Evolutionary conservation across 179 eudicot genomes (phyloP), one percentile per base, ranked within the genome.

Genomic region (Pouteria campechiana): DNA sequence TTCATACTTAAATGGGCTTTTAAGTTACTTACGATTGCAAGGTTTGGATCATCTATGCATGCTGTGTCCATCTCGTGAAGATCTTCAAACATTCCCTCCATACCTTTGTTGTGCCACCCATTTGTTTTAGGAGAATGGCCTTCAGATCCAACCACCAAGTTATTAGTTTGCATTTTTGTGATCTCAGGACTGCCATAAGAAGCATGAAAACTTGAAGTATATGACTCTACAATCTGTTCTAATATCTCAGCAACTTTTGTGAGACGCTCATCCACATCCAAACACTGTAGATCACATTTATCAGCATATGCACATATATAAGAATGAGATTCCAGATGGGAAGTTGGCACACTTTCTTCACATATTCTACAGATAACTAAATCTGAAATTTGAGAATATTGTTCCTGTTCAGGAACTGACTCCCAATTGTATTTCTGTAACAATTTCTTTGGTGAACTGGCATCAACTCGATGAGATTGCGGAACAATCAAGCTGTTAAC

Each of bases 21-120:
- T 52, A 48, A 40, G 53, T 63, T 57, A 33, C 48, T 23, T n/a
- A 51, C 32, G 53, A 50, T 25, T 35, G 55, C 40, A 38, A 52
- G 34, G 31, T 41, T 53, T 31, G 72, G 57, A 64, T 79, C 83
- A 46, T 79, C 83, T 50, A 79, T 72, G 45, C 54, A 50, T n/a
- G 88, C 79, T 29, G 88, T 79, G 64, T 79, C 79, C 88, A 79
- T 79, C 59, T 72, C 88, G 67, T 79, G 88, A 58, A 79, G 69
- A 55, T 79, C 83, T 49, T 79, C 79, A 54, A 75, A 69, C 79
- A 79, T 60, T 39, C 72, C 88, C 57, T 75, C 77, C 32, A 72
- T 57, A 16, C 76, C 73, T 67, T 65, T 79, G 49, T 59, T 63
- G 47, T 69, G 64, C 73, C 72, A 61, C 33, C 74, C 85, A 64